Base-by-base conservation (phyloP, 768 basidiomycete genomes). In the Boletellus sp. region DNA sequence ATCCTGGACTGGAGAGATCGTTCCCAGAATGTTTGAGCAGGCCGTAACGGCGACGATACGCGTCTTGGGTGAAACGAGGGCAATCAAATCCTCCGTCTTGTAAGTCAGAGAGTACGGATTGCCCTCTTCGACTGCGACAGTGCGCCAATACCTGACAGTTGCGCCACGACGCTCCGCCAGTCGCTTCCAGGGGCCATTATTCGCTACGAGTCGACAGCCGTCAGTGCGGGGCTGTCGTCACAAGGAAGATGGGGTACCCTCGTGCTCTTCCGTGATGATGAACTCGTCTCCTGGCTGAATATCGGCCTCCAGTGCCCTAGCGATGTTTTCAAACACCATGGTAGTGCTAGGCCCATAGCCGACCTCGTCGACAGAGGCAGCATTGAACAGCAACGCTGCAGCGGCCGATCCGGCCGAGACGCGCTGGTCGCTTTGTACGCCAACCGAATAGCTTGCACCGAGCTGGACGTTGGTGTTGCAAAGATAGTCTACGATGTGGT, bases 261-360 rank as follows among this genome's bases (percentile, higher is more conserved):
- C 88, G 54, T 92, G 89, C 60, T 90, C 89, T 1, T 78, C 79
- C 0, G 85, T 86, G n/a, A 90, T 62, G 47, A 92, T 81, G 48
- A 90, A 81, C 65, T 90, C 88, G 50, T 90, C 88, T 4, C 78
- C 84, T 1, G 68, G 52, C 32, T 74, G 60, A 23, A 90, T 72
- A 45, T 75, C 75, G 0, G 55, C 58, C 31, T 85, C 85, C 48
- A 90, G 59, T 0, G 80, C 78, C 5, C 85, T 70, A 0, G 86
- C 75, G 0, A 90, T 72, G 58, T 89, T 88, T 62, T 85, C 86
- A 20, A 86, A 55, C 32, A 85, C 77, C 71, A 82, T 67, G 0
- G 87, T 85, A 10, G 87, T 80, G 58, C 83, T 85, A 22, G 78
- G 71, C 0, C 81, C 83, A 54, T 85, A 83, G 11, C 78, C 79